Evolutionary conservation across 1,139 yeast species (phyloP).

Genomic region (Candida tropicalis): DNA sequence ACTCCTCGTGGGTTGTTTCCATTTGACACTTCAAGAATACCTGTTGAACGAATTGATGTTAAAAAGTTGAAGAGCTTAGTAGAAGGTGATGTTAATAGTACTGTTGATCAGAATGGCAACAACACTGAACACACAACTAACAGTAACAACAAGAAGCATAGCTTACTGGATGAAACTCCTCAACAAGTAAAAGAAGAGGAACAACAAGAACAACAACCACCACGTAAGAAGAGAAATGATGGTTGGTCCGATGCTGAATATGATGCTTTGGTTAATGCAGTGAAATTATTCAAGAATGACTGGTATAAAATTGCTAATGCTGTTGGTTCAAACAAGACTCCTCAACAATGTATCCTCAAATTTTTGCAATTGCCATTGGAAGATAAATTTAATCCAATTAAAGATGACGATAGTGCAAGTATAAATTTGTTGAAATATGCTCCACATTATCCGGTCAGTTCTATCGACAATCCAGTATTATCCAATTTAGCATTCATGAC

Average conservation of each 20-base stretch:
- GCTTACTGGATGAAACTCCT: constrained; percentile 9
- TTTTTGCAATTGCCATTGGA: constrained; percentile 83
- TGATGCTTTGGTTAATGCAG: constrained; percentile 59
- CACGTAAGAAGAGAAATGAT: constrained; percentile 39
- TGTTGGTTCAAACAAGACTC: constrained; percentile 59
- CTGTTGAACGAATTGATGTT: constrained; percentile 57
- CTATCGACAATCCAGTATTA: constrained; percentile 90
- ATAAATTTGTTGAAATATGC: constrained; percentile 73
- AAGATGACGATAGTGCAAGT: constrained; percentile 46
- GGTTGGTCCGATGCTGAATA: constrained; percentile 71
- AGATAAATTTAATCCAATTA: constrained; percentile 61
- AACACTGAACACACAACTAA: constrained; percentile 1
- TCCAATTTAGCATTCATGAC: constrained; percentile 87
- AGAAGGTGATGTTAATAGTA: constrained; percentile 2
- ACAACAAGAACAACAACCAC: constrained; percentile 8
- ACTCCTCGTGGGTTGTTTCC: constrained; percentile 96
- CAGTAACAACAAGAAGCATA: constrained; percentile 9
- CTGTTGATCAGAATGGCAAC: constrained; percentile 10
- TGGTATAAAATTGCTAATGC: constrained; percentile 78
- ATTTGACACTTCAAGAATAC: constrained; percentile 73
- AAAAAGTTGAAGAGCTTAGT: constrained; percentile 57
- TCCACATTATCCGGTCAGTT: constrained; percentile 79
- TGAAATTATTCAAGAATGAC: constrained; percentile 60
- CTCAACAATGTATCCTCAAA: constrained; percentile 79
- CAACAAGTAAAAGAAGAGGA: too few species aligned